Evolutionary conservation across 352 stramenopile species (phyloP).

Genomic region (Phytopythium litorale): DNA sequence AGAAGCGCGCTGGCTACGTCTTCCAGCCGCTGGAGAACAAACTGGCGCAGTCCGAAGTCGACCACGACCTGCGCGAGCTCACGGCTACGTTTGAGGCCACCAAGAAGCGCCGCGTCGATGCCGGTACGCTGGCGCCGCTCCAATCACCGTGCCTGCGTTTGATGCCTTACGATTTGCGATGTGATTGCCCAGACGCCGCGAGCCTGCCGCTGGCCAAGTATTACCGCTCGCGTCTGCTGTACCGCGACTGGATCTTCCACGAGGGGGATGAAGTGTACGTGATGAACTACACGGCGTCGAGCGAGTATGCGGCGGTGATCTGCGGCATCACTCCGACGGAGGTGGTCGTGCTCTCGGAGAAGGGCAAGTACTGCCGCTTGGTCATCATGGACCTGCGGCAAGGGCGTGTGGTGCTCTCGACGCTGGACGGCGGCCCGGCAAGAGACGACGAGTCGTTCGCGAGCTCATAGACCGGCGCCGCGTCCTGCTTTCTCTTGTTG

Average conservation of each 20-base stretch:
- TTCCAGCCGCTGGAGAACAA: conserved; percentile 71
- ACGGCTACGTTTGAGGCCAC: conserved; percentile 36
- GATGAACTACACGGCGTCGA: conserved; percentile 49
- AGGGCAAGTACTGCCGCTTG: conserved; percentile 72
- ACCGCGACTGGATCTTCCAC: conserved; percentile 71
- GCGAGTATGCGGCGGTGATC: conserved; percentile 66
- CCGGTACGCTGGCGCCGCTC: conserved; percentile 14
- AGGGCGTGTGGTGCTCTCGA: conserved; percentile 51
- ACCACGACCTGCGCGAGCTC: conserved; percentile 67
- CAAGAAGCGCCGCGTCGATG: conserved; percentile 71
- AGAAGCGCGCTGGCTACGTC: conserved; percentile 62
- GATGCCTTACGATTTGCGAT: conserved; percentile 6
- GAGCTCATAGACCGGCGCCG: conserved; percentile 35
- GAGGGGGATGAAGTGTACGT: conserved; percentile 79
- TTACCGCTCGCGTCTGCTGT: conserved; percentile 74
- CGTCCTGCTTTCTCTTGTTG: conserved; percentile 18
- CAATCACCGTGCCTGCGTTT: background rate
- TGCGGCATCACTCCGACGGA: conserved; percentile 65
- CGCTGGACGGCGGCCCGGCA: conserved; percentile 41
- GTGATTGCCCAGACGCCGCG: conserved; percentile 22
- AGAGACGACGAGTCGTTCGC: conserved; percentile 41
- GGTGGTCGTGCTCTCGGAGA: conserved; percentile 76
- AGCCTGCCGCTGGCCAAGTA: conserved; percentile 50
- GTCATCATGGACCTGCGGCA: conserved; percentile 75
- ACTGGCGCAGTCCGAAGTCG: conserved; percentile 64